Evolutionary conservation across 345 rosid genomes (phyloP), one percentile per base, ranked within the genome.

Genomic region (Citrus hindsii): DNA sequence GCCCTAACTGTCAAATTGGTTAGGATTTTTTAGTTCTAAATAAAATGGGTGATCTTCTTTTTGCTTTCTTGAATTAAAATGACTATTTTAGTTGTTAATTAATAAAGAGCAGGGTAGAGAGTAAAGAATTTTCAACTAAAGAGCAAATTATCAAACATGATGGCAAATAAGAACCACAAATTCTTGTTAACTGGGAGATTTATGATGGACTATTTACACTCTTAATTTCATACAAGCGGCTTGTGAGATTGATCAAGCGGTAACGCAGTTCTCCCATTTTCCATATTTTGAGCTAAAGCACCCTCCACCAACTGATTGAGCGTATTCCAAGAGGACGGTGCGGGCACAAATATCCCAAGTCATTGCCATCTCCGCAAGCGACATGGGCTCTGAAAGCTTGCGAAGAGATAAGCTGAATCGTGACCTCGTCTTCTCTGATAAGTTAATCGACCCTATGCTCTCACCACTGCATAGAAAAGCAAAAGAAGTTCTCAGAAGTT

Each of bases 231-330:
- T 18, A 51, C 58, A 18, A 18, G n/a, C 58, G 1, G 58, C 22
- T 16, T 16, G 58, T 53, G 2, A 53, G 40, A n/a, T 21, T 71
- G 74, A 33, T 79, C 32, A 79, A 51, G 65, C 71, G 37, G 27
- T 14, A 6, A 63, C 28, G 12, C 42, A 63, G 16, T 69, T 69
- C 60, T 80, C 83, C 83, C 76, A 76, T 27, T 7, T 13, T 4
- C 83, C 83, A 62, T 62, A 76, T 32, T 42, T 76, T 53, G 83
- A 80, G 75, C 82, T 75, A 16, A 80, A 70, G 28, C 72, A 35
- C 30, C 30, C 71, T 48, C 79, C 83, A 61, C 58, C 76, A 13
- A 60, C 4, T 25, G 38, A 46, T 33, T 59, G 10, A 67, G 68
- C 69, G 59, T 5, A 24, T 78, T 79, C 78, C 55, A 35, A 60